Base-by-base conservation (phyloP, 2,329 filamentous ascomycete genomes). In the Phialophora verrucosa region DNA sequence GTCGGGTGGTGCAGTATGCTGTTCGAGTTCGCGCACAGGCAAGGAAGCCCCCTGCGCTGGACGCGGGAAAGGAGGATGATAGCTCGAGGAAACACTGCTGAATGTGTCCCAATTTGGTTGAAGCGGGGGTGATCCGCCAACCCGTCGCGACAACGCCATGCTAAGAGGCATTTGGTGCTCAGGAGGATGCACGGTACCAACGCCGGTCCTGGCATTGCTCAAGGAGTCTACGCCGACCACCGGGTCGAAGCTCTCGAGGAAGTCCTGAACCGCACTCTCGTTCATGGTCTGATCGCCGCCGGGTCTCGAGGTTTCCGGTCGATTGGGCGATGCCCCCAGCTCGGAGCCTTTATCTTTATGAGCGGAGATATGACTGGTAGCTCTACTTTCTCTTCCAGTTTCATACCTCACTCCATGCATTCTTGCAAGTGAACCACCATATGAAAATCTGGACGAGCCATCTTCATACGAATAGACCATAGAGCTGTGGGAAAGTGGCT, bases 171-270 rank as follows among this genome's bases (percentile, higher is more conserved):
- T 25, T 31, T 44, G 49, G 31, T 53, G 20, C n/a, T 29, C 47
- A 61, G 25, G 49, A n/a, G 44, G n/a, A 7, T 10, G 57, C 44
- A 20, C n/a, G n/a, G 23, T 53, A 6, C 20, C 47, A 17, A 14
- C 31, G 23, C 32, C 31, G 20, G 8, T 31, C 4, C 6, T 53
- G 7, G 25, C 20, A 32, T 5, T 31, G 44, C 49, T 59, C 23
- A 20, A 7, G 23, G 25, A 17, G 5, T 51, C 38, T 23, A 62
- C 58, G 27, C 35, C 38, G 23, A 32, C 53, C 35, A 57, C 53
- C 2, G 67, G 65, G 55, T 70, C 65, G 50, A 72, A 72, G 53
- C 63, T 69, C 20, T 67, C 59, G 11, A 72, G 63, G 50, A 72
- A 71, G n/a, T 65, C 59, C 31, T 63, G 56, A 4, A 66, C 70